Conservation (phyloP, 768 basidiomycete genomes). For the Suillus fuscotomentosus region DNA sequence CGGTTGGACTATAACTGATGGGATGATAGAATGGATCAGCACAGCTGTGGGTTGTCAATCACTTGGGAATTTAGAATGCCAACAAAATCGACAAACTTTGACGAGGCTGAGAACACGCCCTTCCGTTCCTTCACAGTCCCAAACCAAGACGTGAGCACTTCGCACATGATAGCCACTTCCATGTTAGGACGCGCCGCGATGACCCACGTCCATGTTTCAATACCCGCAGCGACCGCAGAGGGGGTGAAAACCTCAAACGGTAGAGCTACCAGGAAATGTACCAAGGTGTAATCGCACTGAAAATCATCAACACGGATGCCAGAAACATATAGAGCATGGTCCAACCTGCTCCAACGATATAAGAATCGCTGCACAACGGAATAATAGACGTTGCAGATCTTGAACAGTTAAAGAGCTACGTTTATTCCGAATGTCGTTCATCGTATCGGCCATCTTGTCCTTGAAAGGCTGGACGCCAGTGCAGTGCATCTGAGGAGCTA, state of each 20-base stretch:
- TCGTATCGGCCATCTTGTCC: slow-evolving; percentile 61
- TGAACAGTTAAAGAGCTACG: slow-evolving; percentile 72
- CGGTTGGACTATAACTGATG: slow-evolving; percentile 86
- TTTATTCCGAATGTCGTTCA: slow-evolving; percentile 69
- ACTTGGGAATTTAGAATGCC: neutral
- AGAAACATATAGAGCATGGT: slow-evolving; percentile 1
- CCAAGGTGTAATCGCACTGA: slow-evolving; percentile 81
- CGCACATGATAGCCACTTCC: slow-evolving; percentile 82
- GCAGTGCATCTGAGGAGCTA: slow-evolving; percentile 57
- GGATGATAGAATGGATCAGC: slow-evolving; percentile 86
- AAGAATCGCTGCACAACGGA: slow-evolving; percentile 81
- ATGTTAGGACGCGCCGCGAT: slow-evolving; percentile 80
- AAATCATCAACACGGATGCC: neutral
- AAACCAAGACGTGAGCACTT: slow-evolving; percentile 87
- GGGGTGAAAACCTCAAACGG: slow-evolving; percentile 92
- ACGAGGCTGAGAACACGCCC: slow-evolving; percentile 78
- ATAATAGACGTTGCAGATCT: slow-evolving; percentile 82
- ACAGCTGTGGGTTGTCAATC: slow-evolving; percentile 50
- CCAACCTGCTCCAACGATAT: slow-evolving; percentile 65
- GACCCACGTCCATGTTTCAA: slow-evolving; percentile 97
- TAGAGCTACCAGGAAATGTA: slow-evolving; percentile 83
- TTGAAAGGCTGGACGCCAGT: slow-evolving; percentile 67
- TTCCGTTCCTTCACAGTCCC: slow-evolving; percentile 71
- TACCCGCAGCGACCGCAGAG: slow-evolving; percentile 78
- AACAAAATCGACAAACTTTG: slow-evolving; percentile 63